Evolutionary conservation across 2,329 filamentous ascomycete genomes (phyloP).

Genomic region (Penicillium griseofulvum): DNA sequence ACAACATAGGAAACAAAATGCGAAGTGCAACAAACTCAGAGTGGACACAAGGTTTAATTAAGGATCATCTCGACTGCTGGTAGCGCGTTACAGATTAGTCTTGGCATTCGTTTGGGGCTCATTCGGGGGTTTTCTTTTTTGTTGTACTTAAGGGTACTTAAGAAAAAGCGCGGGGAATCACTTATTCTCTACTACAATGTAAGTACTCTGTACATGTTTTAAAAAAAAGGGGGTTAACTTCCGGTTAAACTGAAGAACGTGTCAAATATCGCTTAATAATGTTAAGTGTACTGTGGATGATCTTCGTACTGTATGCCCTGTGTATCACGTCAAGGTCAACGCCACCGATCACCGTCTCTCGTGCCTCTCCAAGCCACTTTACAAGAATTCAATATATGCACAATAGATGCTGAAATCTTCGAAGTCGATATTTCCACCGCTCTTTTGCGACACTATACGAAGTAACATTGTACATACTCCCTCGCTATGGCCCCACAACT

Average conservation of each 20-base stretch:
- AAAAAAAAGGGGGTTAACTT: conserved; percentile 8
- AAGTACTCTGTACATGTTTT: neutral
- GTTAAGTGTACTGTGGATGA: conserved; percentile 6
- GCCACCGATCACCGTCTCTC: conserved; percentile 4
- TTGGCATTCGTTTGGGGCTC: conserved; percentile 24
- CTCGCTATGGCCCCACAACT: conserved; percentile 15
- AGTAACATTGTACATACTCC: neutral
- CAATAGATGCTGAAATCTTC: neutral
- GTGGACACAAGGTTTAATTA: conserved; percentile 40
- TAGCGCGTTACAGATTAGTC: conserved; percentile 32
- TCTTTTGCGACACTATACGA: neutral
- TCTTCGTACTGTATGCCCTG: conserved; percentile 11
- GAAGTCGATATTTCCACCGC: conserved; percentile 10
- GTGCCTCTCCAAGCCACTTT: neutral
- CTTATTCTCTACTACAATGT: too few species aligned
- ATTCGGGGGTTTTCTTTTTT: conserved; percentile 13
- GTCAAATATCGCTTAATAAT: conserved; percentile 7
- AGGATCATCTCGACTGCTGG: conserved; percentile 33
- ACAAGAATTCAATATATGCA: neutral
- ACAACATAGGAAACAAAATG: neutral
- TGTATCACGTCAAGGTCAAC: conserved; percentile 10
- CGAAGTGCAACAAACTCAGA: conserved; percentile 16
- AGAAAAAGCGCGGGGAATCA: too few species aligned
- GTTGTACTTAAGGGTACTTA: too few species aligned
- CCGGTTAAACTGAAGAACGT: conserved; percentile 6